A percentile compares a stretch with the other conserved stretches of the same genome.
Conservation (phyloP, 140 eudicot species). For the Eryngium alpinum region DNA sequence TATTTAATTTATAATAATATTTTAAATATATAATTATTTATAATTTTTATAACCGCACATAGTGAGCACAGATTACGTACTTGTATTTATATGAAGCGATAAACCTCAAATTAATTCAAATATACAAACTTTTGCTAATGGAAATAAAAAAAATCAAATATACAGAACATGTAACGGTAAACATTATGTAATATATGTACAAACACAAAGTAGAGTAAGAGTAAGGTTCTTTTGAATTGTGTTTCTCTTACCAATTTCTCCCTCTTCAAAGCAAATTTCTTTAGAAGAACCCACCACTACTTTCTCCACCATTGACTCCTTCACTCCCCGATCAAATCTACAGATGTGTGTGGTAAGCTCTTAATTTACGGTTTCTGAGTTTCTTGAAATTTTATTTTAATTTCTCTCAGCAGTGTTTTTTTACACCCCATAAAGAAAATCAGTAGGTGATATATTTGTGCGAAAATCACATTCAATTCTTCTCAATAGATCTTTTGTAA, state of each 20-base stretch:
- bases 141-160: no score
- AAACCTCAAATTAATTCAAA: no score
- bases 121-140: no score
- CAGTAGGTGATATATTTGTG: not conserved
- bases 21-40: no score
- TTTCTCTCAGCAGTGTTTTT: not conserved
- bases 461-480: slow-evolving; percentile 23
- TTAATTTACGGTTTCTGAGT: slow-evolving; percentile 21
- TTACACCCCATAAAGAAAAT: not conserved
- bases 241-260: not conserved
- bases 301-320: slow-evolving; percentile 45
- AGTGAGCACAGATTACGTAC: no score
- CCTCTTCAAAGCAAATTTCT: slow-evolving; percentile 2
- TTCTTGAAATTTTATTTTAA: slow-evolving; percentile 11
- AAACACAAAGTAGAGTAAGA: not conserved
- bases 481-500: slow-evolving; percentile 20
- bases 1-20: no score
- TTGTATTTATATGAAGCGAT: no score
- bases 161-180: not conserved
- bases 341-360: slow-evolving; percentile 50
- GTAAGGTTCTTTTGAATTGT: slow-evolving; percentile 2
- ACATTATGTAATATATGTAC: not conserved
- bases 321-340: slow-evolving; percentile 30
- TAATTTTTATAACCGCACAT: no score
- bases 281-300: slow-evolving; percentile 23